Conservation (phyloP, 371 early-diverging fungal species). For the Ordospora pajunii region DNA sequence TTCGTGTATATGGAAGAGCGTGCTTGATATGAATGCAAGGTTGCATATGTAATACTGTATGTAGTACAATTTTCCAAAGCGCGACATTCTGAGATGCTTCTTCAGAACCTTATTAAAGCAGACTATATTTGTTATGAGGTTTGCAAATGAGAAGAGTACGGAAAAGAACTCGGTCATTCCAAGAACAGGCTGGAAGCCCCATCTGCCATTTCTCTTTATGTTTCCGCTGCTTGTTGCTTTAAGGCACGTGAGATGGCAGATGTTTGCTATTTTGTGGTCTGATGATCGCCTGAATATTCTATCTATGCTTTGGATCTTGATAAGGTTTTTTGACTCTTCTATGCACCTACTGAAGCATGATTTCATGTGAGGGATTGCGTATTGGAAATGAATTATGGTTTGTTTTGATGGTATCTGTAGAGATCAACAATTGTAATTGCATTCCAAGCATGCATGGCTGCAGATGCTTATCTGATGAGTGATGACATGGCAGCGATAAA, state of each 20-base stretch:
- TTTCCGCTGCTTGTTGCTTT: constrained; percentile 35
- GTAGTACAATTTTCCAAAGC: not conserved
- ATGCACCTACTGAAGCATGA: constrained; percentile 11
- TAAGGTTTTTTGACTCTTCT: not conserved
- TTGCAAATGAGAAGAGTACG: constrained; percentile 36
- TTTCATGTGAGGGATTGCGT: constrained; percentile 3
- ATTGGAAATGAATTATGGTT: not conserved
- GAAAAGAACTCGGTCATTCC: constrained; percentile 51
- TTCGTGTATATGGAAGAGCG: constrained; percentile 52
- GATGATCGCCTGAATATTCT: constrained; percentile 13
- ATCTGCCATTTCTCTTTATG: constrained; percentile 50
- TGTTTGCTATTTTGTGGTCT: constrained; percentile 24
- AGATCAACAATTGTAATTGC: not conserved
- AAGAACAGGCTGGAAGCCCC: constrained; percentile 41
- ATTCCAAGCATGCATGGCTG: not conserved
- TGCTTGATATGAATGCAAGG: constrained; percentile 44
- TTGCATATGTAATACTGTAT: constrained; percentile 34
- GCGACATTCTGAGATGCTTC: not conserved
- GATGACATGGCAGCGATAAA: not conserved
- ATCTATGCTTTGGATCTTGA: constrained; percentile 29
- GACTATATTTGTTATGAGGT: constrained; percentile 20
- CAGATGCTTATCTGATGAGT: not conserved
- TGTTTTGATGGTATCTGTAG: not conserved
- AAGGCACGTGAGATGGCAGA: constrained; percentile 42
- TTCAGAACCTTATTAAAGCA: constrained; percentile 11